Evolutionary conservation across 352 stramenopile species (phyloP).

Genomic region (Thalassiosira pacifica): DNA sequence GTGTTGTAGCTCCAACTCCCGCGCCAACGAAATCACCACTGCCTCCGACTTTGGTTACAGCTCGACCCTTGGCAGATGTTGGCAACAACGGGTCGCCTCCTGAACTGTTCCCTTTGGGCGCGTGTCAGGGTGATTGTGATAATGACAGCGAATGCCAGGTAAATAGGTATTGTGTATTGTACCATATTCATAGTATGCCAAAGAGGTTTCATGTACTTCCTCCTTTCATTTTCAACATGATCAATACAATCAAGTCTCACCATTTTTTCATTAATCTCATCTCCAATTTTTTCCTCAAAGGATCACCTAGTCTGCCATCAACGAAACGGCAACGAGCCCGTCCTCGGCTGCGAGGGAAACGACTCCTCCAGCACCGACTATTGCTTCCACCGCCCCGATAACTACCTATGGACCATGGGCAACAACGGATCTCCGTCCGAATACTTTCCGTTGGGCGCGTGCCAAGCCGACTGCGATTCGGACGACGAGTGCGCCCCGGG

Average conservation of each 20-base stretch:
- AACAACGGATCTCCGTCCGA: background rate
- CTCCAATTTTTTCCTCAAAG: too few relatives aligned
- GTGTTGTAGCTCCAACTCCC: background rate
- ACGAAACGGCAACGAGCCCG: background rate
- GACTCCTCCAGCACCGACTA: background rate
- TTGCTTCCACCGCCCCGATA: background rate
- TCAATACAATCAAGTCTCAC: too few relatives aligned
- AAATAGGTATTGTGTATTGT: too few relatives aligned
- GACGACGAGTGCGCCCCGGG: slow-evolving; percentile 47
- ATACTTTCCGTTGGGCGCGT: slow-evolving; percentile 17
- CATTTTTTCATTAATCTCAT: too few relatives aligned
- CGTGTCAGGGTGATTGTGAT: slow-evolving; percentile 3
- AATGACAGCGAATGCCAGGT: slow-evolving; percentile 7
- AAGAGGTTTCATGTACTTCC: background rate
- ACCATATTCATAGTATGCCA: background rate
- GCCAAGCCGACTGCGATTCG: slow-evolving; percentile 65
- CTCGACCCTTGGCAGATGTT: background rate
- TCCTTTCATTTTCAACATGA: background rate
- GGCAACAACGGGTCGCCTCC: background rate
- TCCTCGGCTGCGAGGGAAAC: background rate
- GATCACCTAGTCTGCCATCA: background rate
- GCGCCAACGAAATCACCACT: background rate
- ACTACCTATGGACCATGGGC: background rate
- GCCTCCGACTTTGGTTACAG: background rate
- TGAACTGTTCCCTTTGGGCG: background rate